Evolutionary conservation across 1,284 basidiomycete species (phyloP).

Genomic region (Coniophora puteana): DNA sequence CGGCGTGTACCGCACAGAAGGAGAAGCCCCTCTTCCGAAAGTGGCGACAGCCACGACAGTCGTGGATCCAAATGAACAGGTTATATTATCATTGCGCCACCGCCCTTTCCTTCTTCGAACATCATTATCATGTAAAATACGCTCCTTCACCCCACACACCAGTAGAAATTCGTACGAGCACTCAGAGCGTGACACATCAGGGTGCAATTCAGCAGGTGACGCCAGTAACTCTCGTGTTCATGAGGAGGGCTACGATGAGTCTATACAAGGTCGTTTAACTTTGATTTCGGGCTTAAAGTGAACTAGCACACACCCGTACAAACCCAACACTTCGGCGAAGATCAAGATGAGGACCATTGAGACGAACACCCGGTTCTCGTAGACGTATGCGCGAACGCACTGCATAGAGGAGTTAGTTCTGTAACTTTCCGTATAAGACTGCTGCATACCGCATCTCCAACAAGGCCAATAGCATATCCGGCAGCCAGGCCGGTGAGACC

Average conservation of each 20-base stretch:
- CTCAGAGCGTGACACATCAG: no score
- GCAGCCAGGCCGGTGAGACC: constrained; percentile 94
- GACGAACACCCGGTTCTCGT: constrained; percentile 91
- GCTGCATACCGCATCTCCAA: constrained; percentile 84
- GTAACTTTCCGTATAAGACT: constrained; percentile 1
- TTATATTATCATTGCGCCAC: no score
- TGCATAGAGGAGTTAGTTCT: constrained; percentile 20
- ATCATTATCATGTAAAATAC: no score
- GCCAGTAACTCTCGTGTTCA: constrained; percentile 67
- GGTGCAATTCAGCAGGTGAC: constrained; percentile 25
- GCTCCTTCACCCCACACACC: no score
- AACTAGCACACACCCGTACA: constrained; percentile 67
- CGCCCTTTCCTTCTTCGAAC: no score
- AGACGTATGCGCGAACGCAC: constrained; percentile 73
- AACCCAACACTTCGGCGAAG: constrained; percentile 90
- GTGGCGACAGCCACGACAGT: no score
- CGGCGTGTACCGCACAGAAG: constrained; percentile 37
- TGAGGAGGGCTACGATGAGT: constrained; percentile 85
- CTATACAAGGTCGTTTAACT: constrained; percentile 28
- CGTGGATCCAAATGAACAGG: no score
- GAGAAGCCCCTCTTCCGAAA: constrained; percentile 19
- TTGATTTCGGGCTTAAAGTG: neutral
- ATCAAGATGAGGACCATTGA: constrained; percentile 89
- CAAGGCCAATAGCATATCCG: constrained; percentile 95
- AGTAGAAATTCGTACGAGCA: no score